Evolutionary conservation across 2,329 filamentous ascomycete species (phyloP), one percentile per base, ranked within the genome.

Genomic region (Leptosphaerulina australis): DNA sequence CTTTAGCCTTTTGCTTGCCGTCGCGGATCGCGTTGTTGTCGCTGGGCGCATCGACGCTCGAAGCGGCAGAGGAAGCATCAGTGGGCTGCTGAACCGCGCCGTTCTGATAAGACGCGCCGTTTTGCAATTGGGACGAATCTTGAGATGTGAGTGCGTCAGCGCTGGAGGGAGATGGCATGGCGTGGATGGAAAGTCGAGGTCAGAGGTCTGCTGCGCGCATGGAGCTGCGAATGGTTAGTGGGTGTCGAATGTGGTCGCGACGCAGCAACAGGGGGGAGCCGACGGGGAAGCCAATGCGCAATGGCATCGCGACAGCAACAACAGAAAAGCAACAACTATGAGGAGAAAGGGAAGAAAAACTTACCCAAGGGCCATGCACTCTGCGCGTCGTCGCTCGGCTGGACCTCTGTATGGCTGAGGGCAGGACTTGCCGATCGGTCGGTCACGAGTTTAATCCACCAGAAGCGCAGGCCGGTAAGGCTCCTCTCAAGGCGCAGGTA

Each of bases 1-100:
- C 81, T 69, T 82, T 83, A 37, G 82, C 82, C 67, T 80, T 82
- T 63, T 84, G 79, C 63, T 86, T 86, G 44, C 80, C 80, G 68
- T 83, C 81, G 44, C 77, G 75, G 47, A 85, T 83, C 44, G 74
- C 68, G 69, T 80, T 77, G 59, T 64, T 67, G 25, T 70, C 69
- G 41, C 59, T 58, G 29, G 63, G 58, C 56, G 69, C 56, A 55
- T 57, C 48, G 38, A 62, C 60, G 40, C 56, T 52, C 47, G 63
- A 62, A 58, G 68, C 60, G 51, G 59, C 56, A 50, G 45, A 50
- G 30, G 63, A 39, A 20, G 65, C 56, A 45, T 59, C 60, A 51
- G 67, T 57, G 55, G 67, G 63, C 40, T 62, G 65, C 48, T 72
- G 70, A 55, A 69, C 68, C 26, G 70, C 67, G 55, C 68, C 68